Base-by-base conservation (phyloP, 2,329 filamentous ascomycete genomes). In the Dryadomyces sulphureus region DNA sequence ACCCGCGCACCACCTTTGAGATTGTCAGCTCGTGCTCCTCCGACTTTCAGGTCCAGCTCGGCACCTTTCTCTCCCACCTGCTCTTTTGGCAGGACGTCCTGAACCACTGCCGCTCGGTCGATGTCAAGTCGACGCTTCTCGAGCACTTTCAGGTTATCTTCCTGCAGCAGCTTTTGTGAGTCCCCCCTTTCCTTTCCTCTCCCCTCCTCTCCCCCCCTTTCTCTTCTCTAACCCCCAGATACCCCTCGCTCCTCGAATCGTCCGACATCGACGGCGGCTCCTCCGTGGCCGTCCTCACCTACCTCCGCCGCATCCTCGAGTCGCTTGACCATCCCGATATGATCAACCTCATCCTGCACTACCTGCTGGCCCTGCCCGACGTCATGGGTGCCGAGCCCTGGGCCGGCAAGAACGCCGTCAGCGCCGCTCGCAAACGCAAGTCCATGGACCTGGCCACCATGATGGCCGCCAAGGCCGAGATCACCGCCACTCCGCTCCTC, bases 101-200 rank as follows among this genome's bases (percentile, higher is more conserved):
- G 50, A 92, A 96, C 60, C 90, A 96, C 62, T 98, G 92, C 65
- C 79, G 81, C 56, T 96, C 90, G 4, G 71, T 80, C 1, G 90
- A 96, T 59, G 87, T 98, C 54, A 92, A 90, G 60, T 86, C 86
- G 53, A 95, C 89, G 1, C 68, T 98, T 43, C 72, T 98, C 27
- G 92, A 98, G 60, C 92, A 98, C 63, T 98, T 98, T 58, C 89
- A 95, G 60, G 84, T 96, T 54, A 78, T 98, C 30, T 98, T 98
- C 60, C 68, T 98, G 45, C 87, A 95, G 62, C 92, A 98, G 62
- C 68, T 98, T 56, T 66, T 98, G 77, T 96, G 64, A 59, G 81
- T 65, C 5, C 4, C 5, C 19, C 38, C 19, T 2, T 17, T 17
- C 11, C 34, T 12, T 24, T 24, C 17, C 22, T 14, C 2, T 12